Conservation (phyloP, 106 monocot genomes). For the Dioscorea alata region DNA sequence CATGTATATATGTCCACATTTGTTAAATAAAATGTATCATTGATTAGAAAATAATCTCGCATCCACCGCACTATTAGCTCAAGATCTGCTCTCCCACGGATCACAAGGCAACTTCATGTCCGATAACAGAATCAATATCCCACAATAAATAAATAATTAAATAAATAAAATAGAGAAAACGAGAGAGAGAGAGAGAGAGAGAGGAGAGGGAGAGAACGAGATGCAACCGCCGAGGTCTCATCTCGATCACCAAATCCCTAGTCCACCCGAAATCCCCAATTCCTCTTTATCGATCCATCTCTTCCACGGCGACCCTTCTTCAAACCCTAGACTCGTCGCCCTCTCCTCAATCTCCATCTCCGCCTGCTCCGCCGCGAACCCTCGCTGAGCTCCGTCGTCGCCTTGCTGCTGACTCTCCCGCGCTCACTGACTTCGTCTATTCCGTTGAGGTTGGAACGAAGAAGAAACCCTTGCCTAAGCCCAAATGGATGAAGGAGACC, state of each 20-base stretch:
- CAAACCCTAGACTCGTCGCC: not conserved
- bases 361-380: constrained; percentile 19
- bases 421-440: constrained; percentile 72
- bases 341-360: constrained; percentile 13
- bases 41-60: too few species aligned
- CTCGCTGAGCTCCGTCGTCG: constrained; percentile 54
- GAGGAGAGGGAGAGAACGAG: not conserved
- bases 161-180: too few species aligned
- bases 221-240: not conserved
- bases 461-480: constrained; percentile 84
- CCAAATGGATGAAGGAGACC: constrained; percentile 90
- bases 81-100: too few species aligned
- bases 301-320: constrained; percentile 1
- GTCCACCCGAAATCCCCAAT: not conserved
- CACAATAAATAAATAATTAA: too few species aligned
- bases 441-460: constrained; percentile 87
- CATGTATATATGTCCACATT: too few species aligned
- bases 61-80: too few species aligned
- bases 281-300: constrained; percentile 19
- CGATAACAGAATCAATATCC: too few species aligned
- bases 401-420: constrained; percentile 45
- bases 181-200: not conserved
- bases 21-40: too few species aligned
- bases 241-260: not conserved
- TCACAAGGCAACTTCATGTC: too few species aligned